A percentile compares a stretch with the other conserved stretches of the same genome.
phyloP scores from a whole-genome alignment of 208 protist species.

The Trypanosomatidae sp. region DNA sequence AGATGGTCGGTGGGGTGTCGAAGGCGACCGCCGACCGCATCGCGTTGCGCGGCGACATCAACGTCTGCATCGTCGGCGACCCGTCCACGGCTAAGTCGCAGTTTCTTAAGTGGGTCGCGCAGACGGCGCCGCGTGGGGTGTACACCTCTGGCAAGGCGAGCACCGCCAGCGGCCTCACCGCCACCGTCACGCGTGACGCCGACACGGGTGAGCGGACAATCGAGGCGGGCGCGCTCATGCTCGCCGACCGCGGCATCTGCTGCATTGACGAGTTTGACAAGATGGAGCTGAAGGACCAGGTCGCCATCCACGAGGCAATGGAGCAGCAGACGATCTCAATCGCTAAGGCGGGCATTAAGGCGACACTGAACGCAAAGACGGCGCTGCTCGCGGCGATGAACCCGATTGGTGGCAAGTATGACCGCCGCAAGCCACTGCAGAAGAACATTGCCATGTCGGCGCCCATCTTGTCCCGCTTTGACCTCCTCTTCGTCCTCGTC shows the following conservation, averaged over 20 bases:
- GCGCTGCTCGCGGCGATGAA: conserved; percentile 98
- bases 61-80: conserved; percentile 99
- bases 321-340: conserved; percentile 99
- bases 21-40: conserved; percentile 94
- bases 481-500: conserved; percentile 99
- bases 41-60: conserved; percentile 97
- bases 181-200: conserved; percentile 96
- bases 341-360: conserved; percentile 96
- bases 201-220: conserved; percentile 99
- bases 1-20: conserved; percentile 98
- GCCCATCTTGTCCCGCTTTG: conserved; percentile 99
- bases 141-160: conserved; percentile 98
- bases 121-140: conserved; percentile 91
- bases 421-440: conserved; percentile 87
- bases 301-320: conserved; percentile 99
- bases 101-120: conserved; percentile 97
- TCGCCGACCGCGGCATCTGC: conserved; percentile 99
- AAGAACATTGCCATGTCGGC: conserved; percentile 91
- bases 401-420: conserved; percentile 95
- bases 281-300: conserved; percentile 98
- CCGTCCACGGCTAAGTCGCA: conserved; percentile 98
- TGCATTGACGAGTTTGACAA: conserved; percentile 99
- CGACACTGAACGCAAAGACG: conserved; percentile 98
- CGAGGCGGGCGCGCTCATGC: conserved; percentile 99
- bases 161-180: conserved; percentile 95